phyloP scores from a whole-genome alignment of 257 asterid genomes.

The Salvia miltiorrhiza region DNA sequence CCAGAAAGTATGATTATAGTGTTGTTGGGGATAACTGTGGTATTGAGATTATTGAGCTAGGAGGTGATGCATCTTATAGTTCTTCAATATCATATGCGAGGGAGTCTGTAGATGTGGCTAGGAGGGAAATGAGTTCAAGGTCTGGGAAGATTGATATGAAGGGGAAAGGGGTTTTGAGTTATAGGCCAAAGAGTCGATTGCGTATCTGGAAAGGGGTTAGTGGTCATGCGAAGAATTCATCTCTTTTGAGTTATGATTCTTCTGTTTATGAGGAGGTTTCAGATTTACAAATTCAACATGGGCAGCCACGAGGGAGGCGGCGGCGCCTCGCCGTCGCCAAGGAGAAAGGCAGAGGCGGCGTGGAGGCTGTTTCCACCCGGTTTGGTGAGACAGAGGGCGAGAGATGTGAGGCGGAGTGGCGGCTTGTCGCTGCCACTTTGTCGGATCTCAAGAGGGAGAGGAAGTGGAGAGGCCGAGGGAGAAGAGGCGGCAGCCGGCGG shows the following conservation, averaged over 20 bases:
- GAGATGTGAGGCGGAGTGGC: no score
- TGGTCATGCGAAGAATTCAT: slow-evolving; percentile 37
- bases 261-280: slow-evolving; percentile 23
- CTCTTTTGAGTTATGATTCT: slow-evolving; percentile 47
- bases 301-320: no score
- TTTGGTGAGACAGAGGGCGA: no score
- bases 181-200: slow-evolving; percentile 46
- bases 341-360: no score
- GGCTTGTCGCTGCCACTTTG: no score
- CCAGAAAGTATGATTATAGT: slow-evolving; percentile 12
- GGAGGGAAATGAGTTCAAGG: slow-evolving; percentile 23
- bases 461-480: no score
- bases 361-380: no score
- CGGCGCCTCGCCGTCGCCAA: no score
- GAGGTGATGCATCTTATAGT: slow-evolving; percentile 64
- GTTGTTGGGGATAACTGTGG: slow-evolving; percentile 23
- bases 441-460: no score
- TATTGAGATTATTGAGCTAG: slow-evolving; percentile 45
- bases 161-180: slow-evolving; percentile 55
- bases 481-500: no score
- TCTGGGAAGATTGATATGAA: slow-evolving; percentile 51
- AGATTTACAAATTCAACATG: slow-evolving; percentile 25
- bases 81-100: slow-evolving; percentile 52
- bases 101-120: slow-evolving; percentile 24
- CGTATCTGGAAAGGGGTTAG: slow-evolving; percentile 32